phyloP scores from a whole-genome alignment of 768 basidiomycete species.

The Hericium alpestre region DNA sequence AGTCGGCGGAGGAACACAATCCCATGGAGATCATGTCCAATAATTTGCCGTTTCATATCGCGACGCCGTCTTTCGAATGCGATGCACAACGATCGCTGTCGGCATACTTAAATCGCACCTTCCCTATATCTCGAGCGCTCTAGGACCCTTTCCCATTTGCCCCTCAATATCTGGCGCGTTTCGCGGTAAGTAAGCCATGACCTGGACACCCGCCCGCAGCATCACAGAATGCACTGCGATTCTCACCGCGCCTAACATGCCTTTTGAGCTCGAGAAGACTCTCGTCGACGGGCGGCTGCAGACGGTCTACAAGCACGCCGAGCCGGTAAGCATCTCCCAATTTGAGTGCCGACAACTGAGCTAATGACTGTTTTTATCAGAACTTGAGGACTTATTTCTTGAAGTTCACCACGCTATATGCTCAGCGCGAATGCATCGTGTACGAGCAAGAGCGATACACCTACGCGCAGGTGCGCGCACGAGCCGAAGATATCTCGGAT shows the following conservation, averaged over 20 bases:
- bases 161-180: too few relatives aligned
- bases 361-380: background rate
- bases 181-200: too few relatives aligned
- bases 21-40: too few relatives aligned
- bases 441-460: background rate
- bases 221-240: background rate
- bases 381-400: background rate
- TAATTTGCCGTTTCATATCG: too few relatives aligned
- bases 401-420: slow-evolving; percentile 14
- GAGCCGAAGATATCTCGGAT: background rate
- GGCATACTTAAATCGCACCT: too few relatives aligned
- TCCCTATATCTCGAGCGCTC: too few relatives aligned
- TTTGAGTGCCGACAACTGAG: background rate
- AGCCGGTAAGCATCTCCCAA: slow-evolving; percentile 1
- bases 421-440: slow-evolving; percentile 6
- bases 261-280: background rate
- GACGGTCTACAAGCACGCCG: background rate
- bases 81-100: too few relatives aligned
- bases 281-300: background rate
- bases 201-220: background rate
- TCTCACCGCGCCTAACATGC: background rate
- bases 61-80: too few relatives aligned
- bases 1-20: too few relatives aligned
- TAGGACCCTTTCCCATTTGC: too few relatives aligned
- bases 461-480: background rate